Evolutionary conservation across 441 rosid genomes (phyloP), one percentile per base, ranked within the genome.

Genomic region (Corymbia citriodora): DNA sequence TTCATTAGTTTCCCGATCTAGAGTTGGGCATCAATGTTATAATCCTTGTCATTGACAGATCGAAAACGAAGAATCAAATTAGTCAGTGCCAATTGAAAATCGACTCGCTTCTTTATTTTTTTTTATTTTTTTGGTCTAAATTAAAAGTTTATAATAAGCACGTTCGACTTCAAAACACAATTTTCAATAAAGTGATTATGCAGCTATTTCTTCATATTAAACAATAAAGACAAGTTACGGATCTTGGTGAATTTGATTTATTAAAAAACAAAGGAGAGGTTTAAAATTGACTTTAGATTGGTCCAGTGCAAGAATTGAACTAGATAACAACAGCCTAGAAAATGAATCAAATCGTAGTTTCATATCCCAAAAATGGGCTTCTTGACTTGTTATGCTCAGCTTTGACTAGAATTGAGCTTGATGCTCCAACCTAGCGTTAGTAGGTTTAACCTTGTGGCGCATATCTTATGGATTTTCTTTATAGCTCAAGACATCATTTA

Each of bases 11-110:
- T 70, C 25, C 0, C 6, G 1, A 70, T 36, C 3, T 33, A 3
- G 40, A 70, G 5, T 70, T 3, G 14, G 5, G 8, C 33, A 33
- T 33, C 25, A 16, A 4, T 16, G 23, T 68, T 10, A 31, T 31
- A 8, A 18, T 70, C 81, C 1, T 18, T 33, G 45, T 4, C 18
- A 40, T 1, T 3, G 0, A 18, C 21, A 4, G 18, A 70, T 33
- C 0, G 3, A 13, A 9, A 70, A 2, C 7, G 0, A 18, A 65
- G 36, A 31, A n/a, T 17, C 23, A 31, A 68, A n/a, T 31, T 17
- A 17, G 3, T 68, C 5, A 15, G 36, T 65, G 7, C 10, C 19
- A 15, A 65, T 65, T 3, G 36, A 65, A 0, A 65, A 15, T 0
- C 0, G 6, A 8, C 72, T 61, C 2, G 31, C 31, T 59, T 59